Evolutionary conservation across 2,329 filamentous ascomycete species (phyloP).

Genomic region (Myriosclerotinia duriaeana): DNA sequence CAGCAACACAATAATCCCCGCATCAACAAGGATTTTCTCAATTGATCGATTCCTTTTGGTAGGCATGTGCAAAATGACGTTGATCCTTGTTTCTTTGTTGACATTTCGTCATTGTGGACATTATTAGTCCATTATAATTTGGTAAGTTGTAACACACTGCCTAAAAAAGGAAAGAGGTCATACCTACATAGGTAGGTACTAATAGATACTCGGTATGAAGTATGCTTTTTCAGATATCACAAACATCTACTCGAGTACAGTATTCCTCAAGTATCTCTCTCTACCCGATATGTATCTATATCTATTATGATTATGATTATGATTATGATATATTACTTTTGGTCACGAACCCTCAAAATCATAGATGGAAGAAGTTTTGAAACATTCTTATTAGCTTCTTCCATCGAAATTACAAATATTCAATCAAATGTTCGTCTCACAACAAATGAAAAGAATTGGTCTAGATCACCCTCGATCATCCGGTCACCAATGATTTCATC

Average conservation of each 20-base stretch:
- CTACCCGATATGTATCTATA: too few relatives aligned
- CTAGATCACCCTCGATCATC: background rate
- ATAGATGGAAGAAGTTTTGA: background rate
- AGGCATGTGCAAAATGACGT: constrained; percentile 8
- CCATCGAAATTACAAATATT: too few relatives aligned
- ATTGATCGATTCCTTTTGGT: background rate
- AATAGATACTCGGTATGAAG: too few relatives aligned
- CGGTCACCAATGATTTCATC: background rate
- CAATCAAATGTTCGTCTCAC: too few relatives aligned
- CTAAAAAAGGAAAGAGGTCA: constrained; percentile 1
- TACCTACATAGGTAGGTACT: background rate
- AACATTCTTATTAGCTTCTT: background rate
- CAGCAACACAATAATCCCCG: too few relatives aligned
- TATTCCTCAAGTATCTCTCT: too few relatives aligned
- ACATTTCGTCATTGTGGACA: constrained; percentile 16
- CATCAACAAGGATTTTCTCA: background rate
- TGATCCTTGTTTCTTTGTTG: constrained; percentile 1
- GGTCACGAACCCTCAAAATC: background rate
- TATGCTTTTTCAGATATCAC: too few relatives aligned
- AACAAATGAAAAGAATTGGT: background rate
- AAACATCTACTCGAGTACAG: too few relatives aligned
- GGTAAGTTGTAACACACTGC: constrained; percentile 5
- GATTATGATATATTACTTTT: background rate
- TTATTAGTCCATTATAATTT: too few relatives aligned
- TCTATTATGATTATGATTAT: too few relatives aligned